Conservation (phyloP, 345 rosid genomes). For the Alliaria petiolata region DNA sequence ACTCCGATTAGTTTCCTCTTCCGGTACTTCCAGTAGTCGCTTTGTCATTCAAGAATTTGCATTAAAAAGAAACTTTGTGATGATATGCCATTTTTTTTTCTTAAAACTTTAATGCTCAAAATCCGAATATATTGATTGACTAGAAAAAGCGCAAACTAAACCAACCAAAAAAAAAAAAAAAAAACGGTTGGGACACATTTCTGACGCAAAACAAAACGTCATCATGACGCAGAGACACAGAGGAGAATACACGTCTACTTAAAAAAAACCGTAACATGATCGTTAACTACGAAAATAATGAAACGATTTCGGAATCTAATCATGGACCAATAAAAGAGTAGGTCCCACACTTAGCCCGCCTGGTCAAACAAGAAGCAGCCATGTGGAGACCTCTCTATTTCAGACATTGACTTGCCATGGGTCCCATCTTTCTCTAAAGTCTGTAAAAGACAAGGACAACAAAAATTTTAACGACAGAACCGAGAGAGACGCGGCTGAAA, state of each 20-base stretch:
- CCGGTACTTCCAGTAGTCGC: no score
- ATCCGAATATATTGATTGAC: no score
- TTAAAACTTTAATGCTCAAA: no score
- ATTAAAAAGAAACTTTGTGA: no score
- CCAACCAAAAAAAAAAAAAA: no score
- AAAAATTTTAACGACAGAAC: slow-evolving; percentile 10
- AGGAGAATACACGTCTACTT: slow-evolving; percentile 12
- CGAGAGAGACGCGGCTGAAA: slow-evolving; percentile 32
- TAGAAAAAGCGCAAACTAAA: no score
- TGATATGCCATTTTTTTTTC: no score
- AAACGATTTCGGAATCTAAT: slow-evolving; percentile 26
- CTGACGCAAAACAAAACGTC: slow-evolving; percentile 10
- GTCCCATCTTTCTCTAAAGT: slow-evolving; percentile 23
- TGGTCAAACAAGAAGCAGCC: slow-evolving; percentile 32
- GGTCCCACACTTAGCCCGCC: slow-evolving; percentile 2
- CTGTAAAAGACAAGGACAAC: slow-evolving; percentile 26
- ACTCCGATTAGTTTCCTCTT: no score
- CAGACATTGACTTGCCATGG: slow-evolving; percentile 25
- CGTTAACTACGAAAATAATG: background rate
- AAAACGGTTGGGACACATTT: background rate
- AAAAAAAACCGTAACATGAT: background rate
- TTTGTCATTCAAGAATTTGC: no score
- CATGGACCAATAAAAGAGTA: slow-evolving; percentile 17
- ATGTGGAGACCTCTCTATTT: slow-evolving; percentile 23
- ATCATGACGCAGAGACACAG: slow-evolving; percentile 12